Evolutionary conservation across 106 monocot species (phyloP).

Genomic region (Chionographis japonica): DNA sequence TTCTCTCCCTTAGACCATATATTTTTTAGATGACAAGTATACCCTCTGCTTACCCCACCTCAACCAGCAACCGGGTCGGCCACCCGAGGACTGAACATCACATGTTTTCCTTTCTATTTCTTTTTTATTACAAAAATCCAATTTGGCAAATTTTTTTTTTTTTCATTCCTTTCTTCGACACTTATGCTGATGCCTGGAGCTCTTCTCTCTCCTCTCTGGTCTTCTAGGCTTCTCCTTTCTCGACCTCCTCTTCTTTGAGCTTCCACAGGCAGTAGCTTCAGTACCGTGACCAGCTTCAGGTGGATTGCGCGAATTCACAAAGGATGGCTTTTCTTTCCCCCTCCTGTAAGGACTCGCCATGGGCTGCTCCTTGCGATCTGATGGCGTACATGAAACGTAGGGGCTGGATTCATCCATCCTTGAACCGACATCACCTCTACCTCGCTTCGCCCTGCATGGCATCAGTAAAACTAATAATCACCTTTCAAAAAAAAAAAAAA

Average conservation of each 20-base stretch:
- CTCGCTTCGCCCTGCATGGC: constrained; percentile 61
- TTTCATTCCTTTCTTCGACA: constrained; percentile 13
- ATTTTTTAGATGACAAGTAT: too few relatives aligned
- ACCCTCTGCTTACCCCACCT: too few relatives aligned
- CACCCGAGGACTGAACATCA: too few relatives aligned
- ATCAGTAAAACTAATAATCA: background rate
- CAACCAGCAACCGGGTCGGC: too few relatives aligned
- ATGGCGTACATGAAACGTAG: constrained; percentile 23
- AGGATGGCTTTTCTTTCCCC: constrained; percentile 44
- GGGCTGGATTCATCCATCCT: constrained; percentile 99
- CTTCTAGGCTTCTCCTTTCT: constrained; percentile 13
- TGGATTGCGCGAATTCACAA: constrained; percentile 13
- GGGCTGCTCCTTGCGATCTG: background rate
- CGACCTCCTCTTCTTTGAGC: constrained; percentile 19
- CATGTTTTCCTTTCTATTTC: too few relatives aligned
- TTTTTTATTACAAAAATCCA: too few relatives aligned
- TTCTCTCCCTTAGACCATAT: too few relatives aligned
- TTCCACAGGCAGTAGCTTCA: background rate
- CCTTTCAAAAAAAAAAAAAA: background rate
- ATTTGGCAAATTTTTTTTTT: too few relatives aligned
- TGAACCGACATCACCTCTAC: constrained; percentile 82
- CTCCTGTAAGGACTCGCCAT: constrained; percentile 14
- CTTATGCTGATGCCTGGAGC: constrained; percentile 26
- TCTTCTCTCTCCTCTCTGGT: constrained; percentile 19
- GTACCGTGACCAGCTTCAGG: background rate